Evolutionary conservation across 2,329 filamentous ascomycete species (phyloP).

Genomic region (Xylariales sp.): DNA sequence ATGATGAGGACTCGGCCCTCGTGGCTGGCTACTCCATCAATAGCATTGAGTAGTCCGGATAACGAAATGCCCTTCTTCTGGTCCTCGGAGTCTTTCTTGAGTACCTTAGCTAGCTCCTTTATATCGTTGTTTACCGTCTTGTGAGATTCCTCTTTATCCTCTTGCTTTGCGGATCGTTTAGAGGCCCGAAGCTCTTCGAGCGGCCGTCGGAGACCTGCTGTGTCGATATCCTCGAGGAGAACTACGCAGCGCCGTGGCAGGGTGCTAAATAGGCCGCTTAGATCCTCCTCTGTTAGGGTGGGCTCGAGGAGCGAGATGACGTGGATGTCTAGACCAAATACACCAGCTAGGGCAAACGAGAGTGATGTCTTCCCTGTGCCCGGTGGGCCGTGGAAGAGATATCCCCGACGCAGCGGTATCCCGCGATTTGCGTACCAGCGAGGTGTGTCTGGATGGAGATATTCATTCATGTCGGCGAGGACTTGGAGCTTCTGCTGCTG

Average conservation of each 20-base stretch:
- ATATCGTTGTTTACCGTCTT: slow-evolving; percentile 50
- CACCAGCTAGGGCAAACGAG: slow-evolving; percentile 72
- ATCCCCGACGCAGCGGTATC: slow-evolving; percentile 80
- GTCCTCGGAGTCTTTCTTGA: slow-evolving; percentile 55
- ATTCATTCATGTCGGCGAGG: slow-evolving; percentile 80
- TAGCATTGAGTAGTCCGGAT: slow-evolving; percentile 83
- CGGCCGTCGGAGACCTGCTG: slow-evolving; percentile 66
- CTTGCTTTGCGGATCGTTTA: slow-evolving; percentile 35
- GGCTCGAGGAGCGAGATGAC: slow-evolving; percentile 71
- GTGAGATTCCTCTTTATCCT: slow-evolving; percentile 19
- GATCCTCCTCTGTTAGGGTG: slow-evolving; percentile 70
- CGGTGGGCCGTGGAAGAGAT: slow-evolving; percentile 80
- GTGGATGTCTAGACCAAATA: slow-evolving; percentile 75
- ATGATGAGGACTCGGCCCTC: slow-evolving; percentile 84
- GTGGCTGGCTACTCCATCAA: slow-evolving; percentile 83
- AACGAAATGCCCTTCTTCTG: slow-evolving; percentile 72
- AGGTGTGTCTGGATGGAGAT: slow-evolving; percentile 75
- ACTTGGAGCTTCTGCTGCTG: slow-evolving; percentile 72
- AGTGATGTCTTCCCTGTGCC: slow-evolving; percentile 80
- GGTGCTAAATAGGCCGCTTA: slow-evolving; percentile 68
- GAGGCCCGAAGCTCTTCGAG: slow-evolving; percentile 43
- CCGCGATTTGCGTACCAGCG: slow-evolving; percentile 81
- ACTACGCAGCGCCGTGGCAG: slow-evolving; percentile 74
- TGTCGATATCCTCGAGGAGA: slow-evolving; percentile 76
- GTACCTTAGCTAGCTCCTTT: slow-evolving; percentile 56